Conservation (phyloP, 2,329 filamentous ascomycete species). For the Monilinia fructicola region DNA sequence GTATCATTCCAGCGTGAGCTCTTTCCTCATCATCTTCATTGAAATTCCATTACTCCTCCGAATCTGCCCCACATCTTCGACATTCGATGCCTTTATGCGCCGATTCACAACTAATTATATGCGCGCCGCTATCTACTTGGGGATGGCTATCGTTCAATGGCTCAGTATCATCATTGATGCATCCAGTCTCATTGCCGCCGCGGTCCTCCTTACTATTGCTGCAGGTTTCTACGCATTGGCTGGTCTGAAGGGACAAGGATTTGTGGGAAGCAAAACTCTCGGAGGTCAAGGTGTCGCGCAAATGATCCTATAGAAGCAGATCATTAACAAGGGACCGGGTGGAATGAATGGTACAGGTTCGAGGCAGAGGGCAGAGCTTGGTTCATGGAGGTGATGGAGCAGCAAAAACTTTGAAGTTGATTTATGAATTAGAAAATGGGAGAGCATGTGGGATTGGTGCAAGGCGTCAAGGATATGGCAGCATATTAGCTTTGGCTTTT, state of each 20-base stretch:
- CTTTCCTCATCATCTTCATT: conserved; percentile 76
- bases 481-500: conserved; percentile 29
- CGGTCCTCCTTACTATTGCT: conserved; percentile 75
- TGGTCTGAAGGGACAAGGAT: conserved; percentile 78
- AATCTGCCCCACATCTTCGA: conserved; percentile 91
- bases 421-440: conserved; percentile 25
- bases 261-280: conserved; percentile 91
- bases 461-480: conserved; percentile 29
- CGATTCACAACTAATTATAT: conserved; percentile 95
- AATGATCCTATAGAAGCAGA: conserved; percentile 78
- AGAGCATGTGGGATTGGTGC: conserved; percentile 31
- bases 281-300: conserved; percentile 91
- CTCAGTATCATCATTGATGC: conserved; percentile 65
- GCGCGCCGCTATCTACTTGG: conserved; percentile 81
- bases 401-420: conserved; percentile 1
- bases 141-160: conserved; percentile 83
- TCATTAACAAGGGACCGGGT: not conserved
- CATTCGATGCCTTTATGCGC: conserved; percentile 87
- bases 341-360: not conserved
- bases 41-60: conserved; percentile 92
- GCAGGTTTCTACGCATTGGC: conserved; percentile 78
- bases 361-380: not conserved
- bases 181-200: conserved; percentile 81
- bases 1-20: conserved; percentile 55
- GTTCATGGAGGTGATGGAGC: not conserved